Evolutionary conservation across 1,284 basidiomycete genomes (phyloP), one percentile per base, ranked within the genome.

Genomic region (Ceratobasidium sp.): DNA sequence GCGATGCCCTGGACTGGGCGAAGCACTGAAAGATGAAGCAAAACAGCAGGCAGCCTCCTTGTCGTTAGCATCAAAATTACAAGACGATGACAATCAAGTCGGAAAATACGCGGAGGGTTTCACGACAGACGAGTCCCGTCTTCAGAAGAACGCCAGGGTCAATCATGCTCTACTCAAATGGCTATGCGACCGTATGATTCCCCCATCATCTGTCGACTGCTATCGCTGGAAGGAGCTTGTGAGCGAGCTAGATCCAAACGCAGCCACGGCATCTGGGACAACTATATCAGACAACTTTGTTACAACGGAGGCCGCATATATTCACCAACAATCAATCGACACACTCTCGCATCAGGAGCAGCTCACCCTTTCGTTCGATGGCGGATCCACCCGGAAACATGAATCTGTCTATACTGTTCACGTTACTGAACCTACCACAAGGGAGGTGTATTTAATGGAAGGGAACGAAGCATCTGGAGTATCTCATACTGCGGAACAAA

Each of bases 321-420:
- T 71, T 0, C 68, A 42, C 23, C 26, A 58, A 31, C 1, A 45
- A 39, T 71, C 68, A 28, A 33, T 71, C 11, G n/a, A 71, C 0
- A 7, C 5, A 23, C 69, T 81, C 4, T 47, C 23, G 8, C 73
- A 71, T 23, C 33, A 67, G 3, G 47, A 69, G 11, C 64, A 79
- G 45, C 76, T 81, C 8, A 80, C 79, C 0, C 51, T 78, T 13
- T 80, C 75, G 8, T 80, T 54, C 66, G 79, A 81, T 77, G 79
- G 81, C 4, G 77, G 78, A 7, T 78, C 79, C 31, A 77, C 78
- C 17, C 49, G 71, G 35, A 75, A 76, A 0, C 64, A 77, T 23
- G 58, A 77, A 54, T 76, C 80, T 1, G 77, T 82, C 20, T 83
- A 82, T 47, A 82, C 81, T 0, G 66, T 82, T n/a, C 80, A 82